A percentile compares a stretch with the other conserved stretches of the same genome.
Conservation (phyloP, 805 yeast genomes). For the Lipomyces japonicus region DNA sequence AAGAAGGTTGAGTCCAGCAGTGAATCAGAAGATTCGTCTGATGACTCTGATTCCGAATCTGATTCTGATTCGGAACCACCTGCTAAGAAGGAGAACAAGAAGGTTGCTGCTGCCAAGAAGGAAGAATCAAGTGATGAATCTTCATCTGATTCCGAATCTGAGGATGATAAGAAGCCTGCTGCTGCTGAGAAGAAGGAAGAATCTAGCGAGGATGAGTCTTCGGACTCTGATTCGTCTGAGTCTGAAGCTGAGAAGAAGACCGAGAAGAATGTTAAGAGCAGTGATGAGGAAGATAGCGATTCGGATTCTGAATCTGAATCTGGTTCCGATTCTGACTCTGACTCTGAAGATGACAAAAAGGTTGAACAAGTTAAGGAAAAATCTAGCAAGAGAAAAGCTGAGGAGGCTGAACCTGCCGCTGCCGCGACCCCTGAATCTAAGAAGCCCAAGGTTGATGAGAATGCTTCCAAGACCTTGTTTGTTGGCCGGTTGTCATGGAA, state of each 20-base stretch:
- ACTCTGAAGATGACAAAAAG: constrained; percentile 39
- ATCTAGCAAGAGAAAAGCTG: constrained; percentile 42
- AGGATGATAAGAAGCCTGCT: constrained; percentile 1
- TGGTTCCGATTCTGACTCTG: constrained; percentile 34
- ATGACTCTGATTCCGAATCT: constrained; percentile 36
- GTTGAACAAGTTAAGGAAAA: constrained; percentile 35
- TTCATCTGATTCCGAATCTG: constrained; percentile 11
- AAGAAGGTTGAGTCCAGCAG: constrained; percentile 32
- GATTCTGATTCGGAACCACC: constrained; percentile 33
- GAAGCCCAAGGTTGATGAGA: constrained; percentile 43
- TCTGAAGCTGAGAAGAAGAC: constrained; percentile 24
- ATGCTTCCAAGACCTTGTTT: constrained; percentile 82
- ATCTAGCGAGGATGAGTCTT: constrained; percentile 33
- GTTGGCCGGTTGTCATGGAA: constrained; percentile 98
- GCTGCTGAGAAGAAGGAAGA: constrained; percentile 12
- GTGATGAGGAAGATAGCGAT: constrained; percentile 27
- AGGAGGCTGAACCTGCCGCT: constrained; percentile 44
- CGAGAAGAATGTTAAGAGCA: constrained; percentile 11
- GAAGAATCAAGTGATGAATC: constrained; percentile 31
- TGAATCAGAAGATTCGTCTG: too few species aligned
- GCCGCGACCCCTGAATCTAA: constrained; percentile 52
- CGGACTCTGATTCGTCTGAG: constrained; percentile 35
- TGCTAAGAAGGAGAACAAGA: constrained; percentile 34
- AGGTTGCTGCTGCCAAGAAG: constrained; percentile 30
- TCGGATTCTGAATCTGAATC: constrained; percentile 24